Evolutionary conservation across 2,329 filamentous ascomycete genomes (phyloP).

Genomic region (Cytospora schulzeri): DNA sequence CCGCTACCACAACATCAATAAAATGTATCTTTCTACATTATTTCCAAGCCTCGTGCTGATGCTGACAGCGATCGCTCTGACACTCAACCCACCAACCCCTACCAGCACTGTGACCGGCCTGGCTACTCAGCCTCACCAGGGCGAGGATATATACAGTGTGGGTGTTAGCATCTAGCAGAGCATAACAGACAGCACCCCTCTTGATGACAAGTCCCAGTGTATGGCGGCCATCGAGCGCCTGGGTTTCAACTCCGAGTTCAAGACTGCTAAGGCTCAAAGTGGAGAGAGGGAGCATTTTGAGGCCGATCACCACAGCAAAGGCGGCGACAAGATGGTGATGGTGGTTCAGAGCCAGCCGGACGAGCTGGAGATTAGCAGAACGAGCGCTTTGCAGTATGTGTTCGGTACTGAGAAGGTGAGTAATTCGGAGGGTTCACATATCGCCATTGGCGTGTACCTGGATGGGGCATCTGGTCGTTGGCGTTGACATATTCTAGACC

Average conservation of each 20-base stretch:
- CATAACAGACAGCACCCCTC: background rate
- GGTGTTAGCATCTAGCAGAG: background rate
- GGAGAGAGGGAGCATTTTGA: background rate
- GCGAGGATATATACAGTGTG: background rate
- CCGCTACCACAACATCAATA: background rate
- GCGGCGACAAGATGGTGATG: background rate
- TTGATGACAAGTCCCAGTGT: background rate
- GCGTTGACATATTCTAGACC: background rate
- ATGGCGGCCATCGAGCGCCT: background rate
- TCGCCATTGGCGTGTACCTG: background rate
- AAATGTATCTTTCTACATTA: background rate
- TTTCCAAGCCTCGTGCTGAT: background rate
- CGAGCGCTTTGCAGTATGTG: background rate
- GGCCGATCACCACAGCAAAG: background rate
- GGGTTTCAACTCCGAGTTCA: background rate
- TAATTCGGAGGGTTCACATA: background rate
- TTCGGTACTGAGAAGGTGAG: background rate
- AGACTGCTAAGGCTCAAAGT: background rate
- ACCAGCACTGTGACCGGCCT: background rate
- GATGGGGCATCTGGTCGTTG: background rate
- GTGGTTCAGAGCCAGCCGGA: background rate
- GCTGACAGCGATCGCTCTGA: background rate
- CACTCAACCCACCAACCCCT: background rate
- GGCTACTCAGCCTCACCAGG: background rate
- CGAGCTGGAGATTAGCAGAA: background rate